These are phyloP conservation scores for Kwoniella shandongensis DNA, from an alignment of 768 basidiomycete species.

Conservation along the genomic window DNA sequence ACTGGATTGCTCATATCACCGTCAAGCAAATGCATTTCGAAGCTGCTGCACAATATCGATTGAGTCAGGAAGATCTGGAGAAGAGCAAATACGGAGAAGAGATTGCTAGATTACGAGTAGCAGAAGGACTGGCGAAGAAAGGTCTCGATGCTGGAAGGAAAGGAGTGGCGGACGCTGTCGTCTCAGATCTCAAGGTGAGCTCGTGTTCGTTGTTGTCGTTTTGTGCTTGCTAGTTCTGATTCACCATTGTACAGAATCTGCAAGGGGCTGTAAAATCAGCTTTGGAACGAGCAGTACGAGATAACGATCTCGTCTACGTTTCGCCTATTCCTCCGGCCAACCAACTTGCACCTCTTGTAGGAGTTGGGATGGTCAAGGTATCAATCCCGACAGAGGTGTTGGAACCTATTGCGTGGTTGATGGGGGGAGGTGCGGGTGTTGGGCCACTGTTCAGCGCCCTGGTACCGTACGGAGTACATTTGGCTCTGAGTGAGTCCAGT, in stretches of 20 bases:
- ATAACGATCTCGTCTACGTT: slow-evolving; percentile 96
- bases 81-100: slow-evolving; percentile 77
- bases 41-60: slow-evolving; percentile 83
- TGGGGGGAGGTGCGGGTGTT: slow-evolving; percentile 55
- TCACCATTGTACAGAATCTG: slow-evolving; percentile 62
- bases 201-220: not conserved
- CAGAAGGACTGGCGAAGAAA: slow-evolving; percentile 66
- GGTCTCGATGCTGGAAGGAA: slow-evolving; percentile 69
- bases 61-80: slow-evolving; percentile 81
- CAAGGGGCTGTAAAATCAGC: slow-evolving; percentile 68
- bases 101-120: slow-evolving; percentile 71
- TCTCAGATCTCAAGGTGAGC: slow-evolving; percentile 75
- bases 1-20: slow-evolving; percentile 76
- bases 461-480: slow-evolving; percentile 79
- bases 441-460: slow-evolving; percentile 71
- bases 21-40: slow-evolving; percentile 81
- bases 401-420: slow-evolving; percentile 53
- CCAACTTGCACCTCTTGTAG: slow-evolving; percentile 65
- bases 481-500: slow-evolving; percentile 72
- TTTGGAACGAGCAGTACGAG: slow-evolving; percentile 71
- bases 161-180: slow-evolving; percentile 64
- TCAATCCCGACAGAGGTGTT: slow-evolving; percentile 57
- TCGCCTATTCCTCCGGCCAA: slow-evolving; percentile 74
- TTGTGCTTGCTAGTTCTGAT: not conserved
- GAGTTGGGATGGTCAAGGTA: slow-evolving; percentile 67